Evolutionary conservation across 1,139 yeast genomes (phyloP).

Genomic region (Scheffersomyces parashehatae): DNA sequence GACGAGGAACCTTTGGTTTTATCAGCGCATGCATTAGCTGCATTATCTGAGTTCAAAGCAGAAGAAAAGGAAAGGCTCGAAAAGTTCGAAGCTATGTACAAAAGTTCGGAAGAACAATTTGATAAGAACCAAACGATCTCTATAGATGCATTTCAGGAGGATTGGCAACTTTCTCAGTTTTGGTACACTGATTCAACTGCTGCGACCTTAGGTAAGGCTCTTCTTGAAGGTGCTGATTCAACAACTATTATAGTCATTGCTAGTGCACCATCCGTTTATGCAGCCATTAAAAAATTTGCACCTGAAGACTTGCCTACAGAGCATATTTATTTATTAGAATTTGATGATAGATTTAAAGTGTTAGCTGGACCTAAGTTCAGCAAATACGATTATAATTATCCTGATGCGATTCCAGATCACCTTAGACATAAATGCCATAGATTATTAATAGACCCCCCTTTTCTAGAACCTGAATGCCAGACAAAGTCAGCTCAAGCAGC

Average conservation of each 20-base stretch:
- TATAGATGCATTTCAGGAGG: conserved; percentile 76
- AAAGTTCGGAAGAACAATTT: conserved; percentile 59
- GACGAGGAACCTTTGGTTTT: conserved; percentile 49
- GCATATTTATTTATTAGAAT: conserved; percentile 74
- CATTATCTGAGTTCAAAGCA: conserved; percentile 65
- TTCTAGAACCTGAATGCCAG: conserved; percentile 79
- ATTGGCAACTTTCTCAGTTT: conserved; percentile 92
- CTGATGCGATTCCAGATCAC: conserved; percentile 59
- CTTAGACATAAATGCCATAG: conserved; percentile 68
- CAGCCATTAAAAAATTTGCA: conserved; percentile 65
- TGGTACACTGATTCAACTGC: conserved; percentile 85
- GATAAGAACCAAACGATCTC: conserved; percentile 26
- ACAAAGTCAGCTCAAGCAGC: conserved; percentile 73
- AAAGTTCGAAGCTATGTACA: conserved; percentile 57
- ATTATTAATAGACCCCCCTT: conserved; percentile 86
- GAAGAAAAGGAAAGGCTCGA: conserved; percentile 66
- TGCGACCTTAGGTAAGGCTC: conserved; percentile 60
- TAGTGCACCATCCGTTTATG: conserved; percentile 91
- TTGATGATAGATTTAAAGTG: conserved; percentile 70
- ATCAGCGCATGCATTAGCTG: conserved; percentile 75
- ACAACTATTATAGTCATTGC: conserved; percentile 72
- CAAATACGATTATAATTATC: conserved; percentile 74
- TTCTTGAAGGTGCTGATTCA: conserved; percentile 73
- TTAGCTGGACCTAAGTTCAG: conserved; percentile 72
- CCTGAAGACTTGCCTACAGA: conserved; percentile 58